A percentile compares a stretch with the other conserved stretches of the same genome.
phyloP scores from a whole-genome alignment of 1,284 basidiomycete species.

The Fomitiporia mediterranea region DNA sequence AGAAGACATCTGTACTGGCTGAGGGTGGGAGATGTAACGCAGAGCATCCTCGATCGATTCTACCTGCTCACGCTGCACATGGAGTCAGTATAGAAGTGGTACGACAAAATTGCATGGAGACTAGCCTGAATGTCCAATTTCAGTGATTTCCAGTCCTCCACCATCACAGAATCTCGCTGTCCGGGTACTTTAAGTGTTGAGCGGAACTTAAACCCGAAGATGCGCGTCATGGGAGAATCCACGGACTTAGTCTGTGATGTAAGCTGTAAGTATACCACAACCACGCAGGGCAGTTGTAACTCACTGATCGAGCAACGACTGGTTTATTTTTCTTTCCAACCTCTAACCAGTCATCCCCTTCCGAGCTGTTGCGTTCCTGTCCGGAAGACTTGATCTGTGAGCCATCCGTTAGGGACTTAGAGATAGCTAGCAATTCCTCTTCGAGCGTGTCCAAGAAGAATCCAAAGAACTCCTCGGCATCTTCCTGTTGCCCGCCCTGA shows the following conservation, averaged over 20 bases:
- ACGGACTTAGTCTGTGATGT: constrained; percentile 63
- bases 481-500: constrained; percentile 91
- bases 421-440: constrained; percentile 80
- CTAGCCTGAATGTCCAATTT: constrained; percentile 84
- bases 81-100: constrained; percentile 7
- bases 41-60: constrained; percentile 83
- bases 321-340: constrained; percentile 88
- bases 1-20: constrained; percentile 73
- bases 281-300: no score
- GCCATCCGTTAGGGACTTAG: constrained; percentile 41
- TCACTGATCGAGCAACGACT: constrained; percentile 76
- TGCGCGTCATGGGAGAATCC: constrained; percentile 85
- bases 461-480: constrained; percentile 98
- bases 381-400: constrained; percentile 26
- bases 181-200: constrained; percentile 79
- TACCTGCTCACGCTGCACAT: constrained; percentile 61
- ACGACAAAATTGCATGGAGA: constrained; percentile 11
- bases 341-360: constrained; percentile 82
- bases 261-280: no score
- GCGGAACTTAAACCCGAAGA: constrained; percentile 94
- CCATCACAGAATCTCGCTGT: constrained; percentile 81
- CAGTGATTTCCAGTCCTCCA: constrained; percentile 91
- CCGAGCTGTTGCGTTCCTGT: constrained; percentile 37
- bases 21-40: constrained; percentile 73
- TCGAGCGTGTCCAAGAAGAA: constrained; percentile 95